Conservation (phyloP, 1,284 basidiomycete species). For the Ustilago loliicola region DNA sequence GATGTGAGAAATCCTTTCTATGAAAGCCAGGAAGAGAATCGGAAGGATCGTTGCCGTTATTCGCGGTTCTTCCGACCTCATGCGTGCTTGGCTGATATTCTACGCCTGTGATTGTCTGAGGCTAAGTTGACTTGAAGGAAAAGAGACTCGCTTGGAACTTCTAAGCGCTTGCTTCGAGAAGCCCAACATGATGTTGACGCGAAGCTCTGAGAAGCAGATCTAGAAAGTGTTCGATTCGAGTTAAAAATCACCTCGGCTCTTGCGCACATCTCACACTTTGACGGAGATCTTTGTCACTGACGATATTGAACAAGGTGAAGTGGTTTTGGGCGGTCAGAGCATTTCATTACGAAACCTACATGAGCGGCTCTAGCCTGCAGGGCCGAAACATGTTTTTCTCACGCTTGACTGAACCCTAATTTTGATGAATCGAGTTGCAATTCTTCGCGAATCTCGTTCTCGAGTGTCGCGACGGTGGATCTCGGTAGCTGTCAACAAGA, state of each 20-base stretch:
- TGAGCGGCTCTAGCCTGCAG: not conserved
- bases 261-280: not conserved
- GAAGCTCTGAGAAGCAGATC: not conserved
- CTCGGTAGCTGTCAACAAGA: no score
- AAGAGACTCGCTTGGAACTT: not conserved
- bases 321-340: no score
- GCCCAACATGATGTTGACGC: not conserved
- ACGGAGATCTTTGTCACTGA: not conserved
- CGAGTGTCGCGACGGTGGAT: no score
- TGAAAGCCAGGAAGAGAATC: not conserved
- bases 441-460: no score
- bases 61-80: not conserved
- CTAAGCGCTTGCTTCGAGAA: not conserved
- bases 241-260: not conserved
- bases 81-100: conserved; percentile 5
- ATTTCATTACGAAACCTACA: no score
- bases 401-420: conserved; percentile 1
- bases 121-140: not conserved
- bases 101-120: not conserved
- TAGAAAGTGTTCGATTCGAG: not conserved
- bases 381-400: conserved; percentile 2
- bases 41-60: not conserved
- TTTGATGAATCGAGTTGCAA: not conserved
- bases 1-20: no score
- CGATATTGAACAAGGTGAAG: no score